phyloP scores from a whole-genome alignment of 2,329 filamentous ascomycete genomes.

The Penicillium crustosum region DNA sequence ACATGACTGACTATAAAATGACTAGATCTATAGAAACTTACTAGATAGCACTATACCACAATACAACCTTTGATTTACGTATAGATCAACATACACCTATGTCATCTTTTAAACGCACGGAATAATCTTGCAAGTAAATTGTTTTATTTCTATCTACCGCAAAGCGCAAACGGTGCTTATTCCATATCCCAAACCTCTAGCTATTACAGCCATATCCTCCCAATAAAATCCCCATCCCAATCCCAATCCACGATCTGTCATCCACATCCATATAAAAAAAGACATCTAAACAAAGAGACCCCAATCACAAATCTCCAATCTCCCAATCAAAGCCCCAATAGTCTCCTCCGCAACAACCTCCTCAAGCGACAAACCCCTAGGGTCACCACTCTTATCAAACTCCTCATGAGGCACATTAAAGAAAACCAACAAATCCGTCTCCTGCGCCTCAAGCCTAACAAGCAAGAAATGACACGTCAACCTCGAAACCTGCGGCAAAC shows the following conservation, averaged over 20 bases:
- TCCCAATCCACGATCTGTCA: not conserved
- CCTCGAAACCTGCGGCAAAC: slow-evolving; percentile 20
- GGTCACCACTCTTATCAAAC: slow-evolving; percentile 65
- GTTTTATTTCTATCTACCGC: not conserved
- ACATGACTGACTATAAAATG: not conserved
- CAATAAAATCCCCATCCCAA: not conserved
- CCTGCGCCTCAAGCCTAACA: slow-evolving; percentile 70
- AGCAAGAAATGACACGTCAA: slow-evolving; percentile 76
- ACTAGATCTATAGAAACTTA: not conserved
- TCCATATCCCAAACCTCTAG: not conserved
- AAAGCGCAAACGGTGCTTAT: not conserved
- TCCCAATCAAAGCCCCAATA: slow-evolving; percentile 60
- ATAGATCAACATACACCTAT: too few relatives aligned
- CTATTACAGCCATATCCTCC: not conserved
- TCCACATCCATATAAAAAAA: not conserved
- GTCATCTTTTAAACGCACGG: too few relatives aligned
- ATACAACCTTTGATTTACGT: not conserved
- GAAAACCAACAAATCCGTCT: slow-evolving; percentile 79
- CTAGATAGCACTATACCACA: slow-evolving; percentile 1
- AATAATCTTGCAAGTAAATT: not conserved
- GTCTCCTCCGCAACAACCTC: slow-evolving; percentile 50
- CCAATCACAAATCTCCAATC: slow-evolving; percentile 79
- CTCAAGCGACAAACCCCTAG: slow-evolving; percentile 68
- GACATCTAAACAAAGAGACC: slow-evolving; percentile 59
- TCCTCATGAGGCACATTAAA: slow-evolving; percentile 86